phyloP scores from a whole-genome alignment of 2,329 filamentous ascomycete genomes.

The Neonectria neomacrospora region DNA sequence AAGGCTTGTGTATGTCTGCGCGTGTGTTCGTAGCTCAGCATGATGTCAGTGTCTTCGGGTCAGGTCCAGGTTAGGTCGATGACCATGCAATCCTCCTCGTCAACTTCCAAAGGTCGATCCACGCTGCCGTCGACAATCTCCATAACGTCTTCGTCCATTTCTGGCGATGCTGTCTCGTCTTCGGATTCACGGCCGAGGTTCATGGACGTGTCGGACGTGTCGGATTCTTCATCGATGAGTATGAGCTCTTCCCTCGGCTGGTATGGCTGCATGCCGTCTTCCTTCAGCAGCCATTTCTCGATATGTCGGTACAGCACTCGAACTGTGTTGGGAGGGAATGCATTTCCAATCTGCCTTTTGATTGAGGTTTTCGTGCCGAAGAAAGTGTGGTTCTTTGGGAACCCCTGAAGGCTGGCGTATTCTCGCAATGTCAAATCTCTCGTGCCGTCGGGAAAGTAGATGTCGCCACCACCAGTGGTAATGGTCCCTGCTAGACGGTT shows the following conservation, averaged over 20 bases:
- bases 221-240: constrained; percentile 41
- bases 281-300: constrained; percentile 55
- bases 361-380: constrained; percentile 52
- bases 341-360: constrained; percentile 80
- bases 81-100: constrained; percentile 23
- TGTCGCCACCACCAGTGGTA: constrained; percentile 70
- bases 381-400: constrained; percentile 72
- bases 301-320: constrained; percentile 61
- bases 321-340: constrained; percentile 73
- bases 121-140: constrained; percentile 7
- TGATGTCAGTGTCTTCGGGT: constrained; percentile 14
- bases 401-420: constrained; percentile 75
- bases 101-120: background rate
- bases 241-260: constrained; percentile 36
- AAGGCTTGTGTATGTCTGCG: background rate
- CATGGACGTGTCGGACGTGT: constrained; percentile 32
- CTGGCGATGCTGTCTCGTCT: constrained; percentile 29
- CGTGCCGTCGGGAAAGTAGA: constrained; percentile 73
- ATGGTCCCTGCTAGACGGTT: constrained; percentile 66
- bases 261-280: constrained; percentile 52
- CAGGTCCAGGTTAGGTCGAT: constrained; percentile 42
- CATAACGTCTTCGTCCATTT: constrained; percentile 41
- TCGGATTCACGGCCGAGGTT: constrained; percentile 16
- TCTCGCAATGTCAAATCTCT: constrained; percentile 75
- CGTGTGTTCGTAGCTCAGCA: background rate